Percentiles rank a stretch among this genome's conserved stretches.
Evolutionary conservation across 768 basidiomycete genomes (phyloP).

Genomic region (Mycena rosella): DNA sequence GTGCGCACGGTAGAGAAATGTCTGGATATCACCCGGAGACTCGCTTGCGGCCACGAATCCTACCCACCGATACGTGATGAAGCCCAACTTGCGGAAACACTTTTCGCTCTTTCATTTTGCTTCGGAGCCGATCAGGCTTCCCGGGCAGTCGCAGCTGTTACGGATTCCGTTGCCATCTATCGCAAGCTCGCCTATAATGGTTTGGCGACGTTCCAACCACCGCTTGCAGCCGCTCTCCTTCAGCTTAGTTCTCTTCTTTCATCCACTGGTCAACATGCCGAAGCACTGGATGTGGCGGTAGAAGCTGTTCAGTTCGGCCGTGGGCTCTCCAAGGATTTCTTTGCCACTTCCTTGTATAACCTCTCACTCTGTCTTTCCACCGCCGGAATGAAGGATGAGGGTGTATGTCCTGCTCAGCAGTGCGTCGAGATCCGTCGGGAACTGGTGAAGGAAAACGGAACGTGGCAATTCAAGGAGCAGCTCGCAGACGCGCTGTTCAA

Average conservation of each 20-base stretch:
- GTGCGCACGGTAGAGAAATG: constrained; percentile 13
- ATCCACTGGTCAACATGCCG: constrained; percentile 8
- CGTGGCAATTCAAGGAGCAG: constrained; percentile 32
- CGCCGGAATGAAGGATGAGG: constrained; percentile 19
- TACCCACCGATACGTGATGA: background rate
- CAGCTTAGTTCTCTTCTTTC: constrained; percentile 27
- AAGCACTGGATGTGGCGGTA: constrained; percentile 18
- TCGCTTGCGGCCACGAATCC: background rate
- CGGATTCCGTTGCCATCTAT: constrained; percentile 25
- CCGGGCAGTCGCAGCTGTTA: constrained; percentile 10
- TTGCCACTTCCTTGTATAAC: constrained; percentile 23
- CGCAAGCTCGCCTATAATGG: constrained; percentile 5
- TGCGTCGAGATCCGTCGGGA: constrained; percentile 24
- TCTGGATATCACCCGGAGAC: constrained; percentile 8
- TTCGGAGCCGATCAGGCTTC: background rate
- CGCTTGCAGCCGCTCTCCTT: constrained; percentile 11
- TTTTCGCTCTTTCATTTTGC: constrained; percentile 23
- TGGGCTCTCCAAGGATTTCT: constrained; percentile 20
- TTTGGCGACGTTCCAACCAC: background rate
- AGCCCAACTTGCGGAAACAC: constrained; percentile 27
- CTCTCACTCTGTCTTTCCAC: constrained; percentile 25
- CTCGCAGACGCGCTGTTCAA: constrained; percentile 35
- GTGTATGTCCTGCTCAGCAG: constrained; percentile 16
- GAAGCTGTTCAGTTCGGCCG: constrained; percentile 21
- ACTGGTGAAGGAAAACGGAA: constrained; percentile 13